Percentiles rank a stretch among this genome's conserved stretches.
These are phyloP conservation scores for Datura wrightii DNA, from an alignment of 257 asterid species.

Conservation along the genomic window DNA sequence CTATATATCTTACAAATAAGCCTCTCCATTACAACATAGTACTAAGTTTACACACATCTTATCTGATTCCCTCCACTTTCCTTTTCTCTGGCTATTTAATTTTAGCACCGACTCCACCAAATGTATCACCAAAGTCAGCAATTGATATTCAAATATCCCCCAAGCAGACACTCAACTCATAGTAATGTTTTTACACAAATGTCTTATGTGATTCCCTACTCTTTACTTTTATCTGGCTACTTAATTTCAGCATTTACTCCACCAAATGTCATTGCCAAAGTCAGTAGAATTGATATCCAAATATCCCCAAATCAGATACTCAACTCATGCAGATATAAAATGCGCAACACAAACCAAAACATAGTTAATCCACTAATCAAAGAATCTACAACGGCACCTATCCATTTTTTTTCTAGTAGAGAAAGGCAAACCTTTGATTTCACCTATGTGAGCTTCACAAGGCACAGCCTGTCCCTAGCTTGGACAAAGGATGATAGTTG, in stretches of 20 bases:
- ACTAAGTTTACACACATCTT: neutral
- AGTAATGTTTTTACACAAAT: too few species aligned
- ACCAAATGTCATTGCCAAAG: neutral
- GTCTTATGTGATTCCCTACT: too few species aligned
- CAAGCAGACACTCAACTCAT: neutral
- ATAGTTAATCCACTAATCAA: constrained; percentile 7
- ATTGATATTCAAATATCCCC: neutral
- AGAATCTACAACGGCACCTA: neutral
- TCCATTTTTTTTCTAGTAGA: neutral
- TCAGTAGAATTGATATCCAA: neutral
- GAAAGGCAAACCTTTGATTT: neutral
- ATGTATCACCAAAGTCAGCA: neutral
- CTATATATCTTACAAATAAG: neutral
- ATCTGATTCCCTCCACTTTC: too few species aligned
- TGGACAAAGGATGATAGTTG: neutral
- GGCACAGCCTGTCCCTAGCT: neutral
- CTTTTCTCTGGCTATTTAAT: too few species aligned
- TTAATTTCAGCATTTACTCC: neutral
- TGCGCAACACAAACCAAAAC: neutral
- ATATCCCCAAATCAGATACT: neutral
- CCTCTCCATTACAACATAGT: neutral
- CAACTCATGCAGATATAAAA: neutral
- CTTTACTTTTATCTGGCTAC: too few species aligned
- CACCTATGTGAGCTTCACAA: neutral
- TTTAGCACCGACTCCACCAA: neutral